A percentile compares a stretch with the other conserved stretches of the same genome.
phyloP scores from a whole-genome alignment of 169 alveolate species.

The Plasmodium gonderi region DNA sequence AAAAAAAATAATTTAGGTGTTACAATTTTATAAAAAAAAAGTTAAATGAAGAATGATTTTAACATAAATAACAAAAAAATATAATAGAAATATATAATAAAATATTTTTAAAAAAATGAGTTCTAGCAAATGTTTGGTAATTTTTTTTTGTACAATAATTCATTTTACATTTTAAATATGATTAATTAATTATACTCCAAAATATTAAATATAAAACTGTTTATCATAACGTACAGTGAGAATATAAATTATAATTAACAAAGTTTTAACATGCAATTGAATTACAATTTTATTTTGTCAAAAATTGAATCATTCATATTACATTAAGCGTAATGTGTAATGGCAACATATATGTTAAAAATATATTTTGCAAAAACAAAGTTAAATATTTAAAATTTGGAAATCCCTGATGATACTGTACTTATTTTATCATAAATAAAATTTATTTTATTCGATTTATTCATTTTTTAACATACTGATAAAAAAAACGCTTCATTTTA shows the following conservation, averaged over 20 bases:
- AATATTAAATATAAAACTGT: not conserved
- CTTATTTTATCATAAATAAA: not conserved
- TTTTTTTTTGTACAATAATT: not conserved
- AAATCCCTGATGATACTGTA: not conserved
- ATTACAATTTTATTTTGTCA: not conserved
- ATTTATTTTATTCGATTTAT: not conserved
- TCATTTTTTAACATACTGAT: not conserved
- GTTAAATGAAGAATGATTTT: not conserved
- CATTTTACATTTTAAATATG: not conserved
- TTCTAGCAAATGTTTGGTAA: not conserved
- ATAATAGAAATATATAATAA: not conserved
- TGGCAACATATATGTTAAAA: not conserved
- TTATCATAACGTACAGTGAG: not conserved
- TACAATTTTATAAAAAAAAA: not conserved
- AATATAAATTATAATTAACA: not conserved
- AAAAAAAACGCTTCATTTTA: not conserved
- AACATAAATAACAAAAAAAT: not conserved
- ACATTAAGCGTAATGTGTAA: not conserved
- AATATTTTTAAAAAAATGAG: not conserved
- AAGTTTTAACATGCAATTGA: not conserved
- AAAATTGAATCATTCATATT: not conserved
- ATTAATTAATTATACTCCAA: not conserved
- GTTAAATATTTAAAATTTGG: not conserved
- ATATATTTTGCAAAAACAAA: not conserved
- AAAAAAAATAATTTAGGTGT: not conserved